phyloP scores from a whole-genome alignment of 352 stramenopile species.

The Phytophthora sojae region DNA sequence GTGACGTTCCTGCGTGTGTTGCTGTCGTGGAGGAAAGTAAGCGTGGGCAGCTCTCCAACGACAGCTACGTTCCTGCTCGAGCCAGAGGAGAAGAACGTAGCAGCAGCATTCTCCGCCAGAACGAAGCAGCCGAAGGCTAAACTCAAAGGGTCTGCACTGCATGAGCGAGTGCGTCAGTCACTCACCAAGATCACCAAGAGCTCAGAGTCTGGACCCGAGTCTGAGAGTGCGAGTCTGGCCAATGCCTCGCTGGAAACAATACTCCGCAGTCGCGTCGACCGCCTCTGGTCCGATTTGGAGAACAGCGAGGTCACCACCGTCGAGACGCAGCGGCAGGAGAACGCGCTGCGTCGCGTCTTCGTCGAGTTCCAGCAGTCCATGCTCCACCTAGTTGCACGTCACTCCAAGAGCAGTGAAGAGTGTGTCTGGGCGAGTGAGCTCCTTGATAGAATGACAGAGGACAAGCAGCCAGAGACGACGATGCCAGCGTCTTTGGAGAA shows the following conservation, averaged over 20 bases:
- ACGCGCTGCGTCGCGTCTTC: conserved; percentile 31
- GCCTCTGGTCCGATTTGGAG: conserved; percentile 41
- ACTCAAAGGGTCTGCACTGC: conserved; percentile 10
- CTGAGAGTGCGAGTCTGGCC: conserved; percentile 5
- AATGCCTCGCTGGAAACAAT: conserved; percentile 32
- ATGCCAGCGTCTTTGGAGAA: conserved; percentile 30
- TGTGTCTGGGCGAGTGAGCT: conserved; percentile 36
- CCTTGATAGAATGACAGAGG: conserved; percentile 7
- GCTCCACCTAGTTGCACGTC: conserved; percentile 34
- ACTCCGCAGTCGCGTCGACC: conserved; percentile 28
- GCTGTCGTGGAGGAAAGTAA: conserved; percentile 44
- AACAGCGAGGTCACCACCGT: conserved; percentile 32
- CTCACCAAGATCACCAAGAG: conserved; percentile 25
- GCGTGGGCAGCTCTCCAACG: conserved; percentile 14
- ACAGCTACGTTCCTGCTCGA: conserved; percentile 22
- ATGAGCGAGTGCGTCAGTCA: conserved; percentile 32
- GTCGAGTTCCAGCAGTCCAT: conserved; percentile 37
- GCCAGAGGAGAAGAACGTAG: conserved; percentile 31
- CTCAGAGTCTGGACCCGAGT: conserved; percentile 4
- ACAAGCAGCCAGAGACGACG: conserved; percentile 1
- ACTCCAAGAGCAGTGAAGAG: conserved; percentile 42
- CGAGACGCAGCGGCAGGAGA: conserved; percentile 29
- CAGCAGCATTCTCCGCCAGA: conserved; percentile 19
- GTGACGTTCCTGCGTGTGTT: conserved; percentile 53
- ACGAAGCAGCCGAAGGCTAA: neutral